A percentile compares a stretch with the other conserved stretches of the same genome.
Conservation (phyloP, 2,329 filamentous ascomycete genomes). For the Simplicillium sp. region DNA sequence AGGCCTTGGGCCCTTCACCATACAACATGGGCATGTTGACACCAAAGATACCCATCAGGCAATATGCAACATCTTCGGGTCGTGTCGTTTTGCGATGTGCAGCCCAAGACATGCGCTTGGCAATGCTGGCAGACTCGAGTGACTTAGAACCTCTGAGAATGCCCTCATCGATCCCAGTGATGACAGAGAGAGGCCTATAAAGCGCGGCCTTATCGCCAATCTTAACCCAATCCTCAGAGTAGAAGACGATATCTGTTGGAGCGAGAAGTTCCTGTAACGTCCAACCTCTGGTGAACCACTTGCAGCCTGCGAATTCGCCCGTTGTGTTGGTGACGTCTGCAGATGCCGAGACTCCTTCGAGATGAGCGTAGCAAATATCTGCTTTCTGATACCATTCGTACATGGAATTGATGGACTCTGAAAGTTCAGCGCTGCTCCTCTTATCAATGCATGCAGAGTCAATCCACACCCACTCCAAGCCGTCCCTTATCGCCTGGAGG, state of each 20-base stretch:
- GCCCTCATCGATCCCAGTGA: slow-evolving; percentile 2
- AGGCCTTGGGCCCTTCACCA: slow-evolving; percentile 11
- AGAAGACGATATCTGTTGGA: slow-evolving; percentile 16
- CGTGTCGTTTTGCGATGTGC: slow-evolving; percentile 5
- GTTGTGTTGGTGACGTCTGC: slow-evolving; percentile 7
- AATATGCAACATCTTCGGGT: slow-evolving; percentile 8
- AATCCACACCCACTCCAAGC: slow-evolving; percentile 14
- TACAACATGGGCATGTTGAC: slow-evolving; percentile 9
- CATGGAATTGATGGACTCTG: background rate
- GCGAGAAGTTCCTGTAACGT: slow-evolving; percentile 20
- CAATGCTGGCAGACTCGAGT: slow-evolving; percentile 1
- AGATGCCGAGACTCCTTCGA: slow-evolving; percentile 8
- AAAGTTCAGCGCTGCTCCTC: background rate
- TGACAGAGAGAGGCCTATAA: background rate
- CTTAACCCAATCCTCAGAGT: slow-evolving; percentile 14
- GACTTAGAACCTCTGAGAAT: too few species aligned
- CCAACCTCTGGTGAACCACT: slow-evolving; percentile 14
- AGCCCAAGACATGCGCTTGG: slow-evolving; percentile 7
- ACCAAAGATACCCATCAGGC: slow-evolving; percentile 8
- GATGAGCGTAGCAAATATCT: slow-evolving; percentile 14
- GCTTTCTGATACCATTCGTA: slow-evolving; percentile 16
- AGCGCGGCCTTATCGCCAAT: slow-evolving; percentile 14
- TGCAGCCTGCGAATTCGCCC: slow-evolving; percentile 3
- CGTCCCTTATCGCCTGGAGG: slow-evolving; percentile 6
- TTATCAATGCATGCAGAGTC: slow-evolving; percentile 15